A percentile compares a stretch with the other conserved stretches of the same genome.
Evolutionary conservation across 2,329 filamentous ascomycete species (phyloP).

Genomic region (Cryphonectria radicalis): DNA sequence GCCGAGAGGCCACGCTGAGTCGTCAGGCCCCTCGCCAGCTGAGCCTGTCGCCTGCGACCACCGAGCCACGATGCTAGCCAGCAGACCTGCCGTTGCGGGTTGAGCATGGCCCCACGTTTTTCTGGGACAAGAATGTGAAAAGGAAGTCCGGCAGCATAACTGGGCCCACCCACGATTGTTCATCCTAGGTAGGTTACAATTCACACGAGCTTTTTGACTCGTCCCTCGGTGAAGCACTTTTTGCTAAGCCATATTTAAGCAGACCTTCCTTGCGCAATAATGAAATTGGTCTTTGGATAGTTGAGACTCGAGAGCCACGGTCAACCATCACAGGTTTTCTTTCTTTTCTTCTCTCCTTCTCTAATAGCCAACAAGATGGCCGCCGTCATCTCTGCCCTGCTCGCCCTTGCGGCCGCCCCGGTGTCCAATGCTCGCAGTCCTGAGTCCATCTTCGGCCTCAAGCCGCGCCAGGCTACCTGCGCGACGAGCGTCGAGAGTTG

Average conservation of each 20-base stretch:
- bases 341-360: neutral
- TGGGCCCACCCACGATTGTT: neutral
- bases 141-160: neutral
- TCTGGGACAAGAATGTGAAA: neutral
- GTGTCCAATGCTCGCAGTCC: conserved; percentile 18
- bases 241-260: conserved; percentile 17
- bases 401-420: conserved; percentile 19
- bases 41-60: neutral
- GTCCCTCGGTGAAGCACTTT: neutral
- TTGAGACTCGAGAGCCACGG: neutral
- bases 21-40: neutral
- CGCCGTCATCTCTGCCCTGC: conserved; percentile 9
- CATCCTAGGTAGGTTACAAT: conserved; percentile 20
- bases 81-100: conserved; percentile 20
- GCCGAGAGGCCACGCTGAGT: neutral
- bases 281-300: neutral
- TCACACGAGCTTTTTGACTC: neutral
- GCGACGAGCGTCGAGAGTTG: conserved; percentile 24
- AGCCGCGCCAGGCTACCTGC: conserved; percentile 22
- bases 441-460: conserved; percentile 22
- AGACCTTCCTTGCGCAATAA: neutral
- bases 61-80: neutral
- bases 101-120: conserved; percentile 10
- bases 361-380: conserved; percentile 7
- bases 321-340: neutral